phyloP scores from a whole-genome alignment of 257 asterid species.

The Ehretia macrophylla region DNA sequence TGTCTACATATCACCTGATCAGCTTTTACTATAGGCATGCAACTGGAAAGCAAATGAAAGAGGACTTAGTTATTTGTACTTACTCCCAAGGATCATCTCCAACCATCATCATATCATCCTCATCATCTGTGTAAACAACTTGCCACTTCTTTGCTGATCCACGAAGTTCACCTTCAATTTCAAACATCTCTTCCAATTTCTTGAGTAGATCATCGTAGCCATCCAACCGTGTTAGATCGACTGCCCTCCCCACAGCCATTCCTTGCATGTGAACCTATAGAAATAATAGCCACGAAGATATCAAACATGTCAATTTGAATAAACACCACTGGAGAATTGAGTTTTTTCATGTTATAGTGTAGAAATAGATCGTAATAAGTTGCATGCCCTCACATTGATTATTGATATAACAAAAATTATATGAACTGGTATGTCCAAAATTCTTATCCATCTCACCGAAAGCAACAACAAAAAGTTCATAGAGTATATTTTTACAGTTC shows the following conservation, averaged over 20 bases:
- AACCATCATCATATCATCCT: constrained; percentile 83
- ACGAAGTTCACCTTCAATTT: constrained; percentile 58
- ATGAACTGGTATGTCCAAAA: no score
- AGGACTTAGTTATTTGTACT: constrained; percentile 25
- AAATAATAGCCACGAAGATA: background rate
- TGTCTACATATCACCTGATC: no score
- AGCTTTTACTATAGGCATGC: background rate
- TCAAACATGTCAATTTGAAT: background rate
- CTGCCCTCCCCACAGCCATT: constrained; percentile 77
- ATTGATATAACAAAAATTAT: no score
- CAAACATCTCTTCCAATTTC: constrained; percentile 74
- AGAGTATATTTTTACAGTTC: no score
- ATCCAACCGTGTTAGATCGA: constrained; percentile 61
- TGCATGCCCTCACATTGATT: background rate
- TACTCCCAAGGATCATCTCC: constrained; percentile 94
- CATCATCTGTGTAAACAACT: constrained; percentile 79
- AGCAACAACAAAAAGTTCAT: no score
- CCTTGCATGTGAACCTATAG: constrained; percentile 78
- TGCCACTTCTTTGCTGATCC: constrained; percentile 70
- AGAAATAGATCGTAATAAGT: no score
- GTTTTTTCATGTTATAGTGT: background rate
- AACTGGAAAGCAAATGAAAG: background rate
- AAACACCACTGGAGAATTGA: background rate
- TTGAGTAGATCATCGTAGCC: constrained; percentile 60
- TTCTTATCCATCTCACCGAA: no score